Evolutionary conservation across 164 flowering plant species (phyloP).

Genomic region (Aristolochia fimbriata): DNA sequence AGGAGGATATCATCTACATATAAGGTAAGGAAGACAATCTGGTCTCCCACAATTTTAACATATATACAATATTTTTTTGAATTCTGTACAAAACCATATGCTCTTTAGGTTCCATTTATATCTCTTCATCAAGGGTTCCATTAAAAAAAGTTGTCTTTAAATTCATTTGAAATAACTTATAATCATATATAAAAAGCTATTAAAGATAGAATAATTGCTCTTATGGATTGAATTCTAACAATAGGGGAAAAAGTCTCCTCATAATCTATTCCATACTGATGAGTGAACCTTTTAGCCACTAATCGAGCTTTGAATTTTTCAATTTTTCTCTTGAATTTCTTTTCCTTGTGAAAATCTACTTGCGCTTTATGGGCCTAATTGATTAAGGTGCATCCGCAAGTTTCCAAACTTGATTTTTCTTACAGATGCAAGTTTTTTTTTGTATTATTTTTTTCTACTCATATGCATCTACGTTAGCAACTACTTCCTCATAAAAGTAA

Average conservation of each 20-base stretch:
- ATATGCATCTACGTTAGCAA: background rate
- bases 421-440: too few relatives aligned
- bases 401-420: too few relatives aligned
- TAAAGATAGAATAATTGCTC: background rate
- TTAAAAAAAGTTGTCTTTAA: background rate
- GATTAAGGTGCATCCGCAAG: background rate
- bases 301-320: background rate
- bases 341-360: too few relatives aligned
- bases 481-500: background rate
- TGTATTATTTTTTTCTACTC: too few relatives aligned
- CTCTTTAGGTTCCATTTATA: background rate
- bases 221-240: too few relatives aligned
- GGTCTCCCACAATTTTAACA: background rate
- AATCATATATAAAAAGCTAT: background rate
- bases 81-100: background rate
- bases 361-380: background rate
- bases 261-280: background rate
- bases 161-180: background rate
- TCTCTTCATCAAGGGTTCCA: background rate
- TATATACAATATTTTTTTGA: background rate
- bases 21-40: background rate
- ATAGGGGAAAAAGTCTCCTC: too few relatives aligned
- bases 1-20: background rate
- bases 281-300: background rate
- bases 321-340: background rate